Base-by-base conservation (phyloP, 2,329 filamentous ascomycete genomes). In the Arthrocladium fulminans region DNA sequence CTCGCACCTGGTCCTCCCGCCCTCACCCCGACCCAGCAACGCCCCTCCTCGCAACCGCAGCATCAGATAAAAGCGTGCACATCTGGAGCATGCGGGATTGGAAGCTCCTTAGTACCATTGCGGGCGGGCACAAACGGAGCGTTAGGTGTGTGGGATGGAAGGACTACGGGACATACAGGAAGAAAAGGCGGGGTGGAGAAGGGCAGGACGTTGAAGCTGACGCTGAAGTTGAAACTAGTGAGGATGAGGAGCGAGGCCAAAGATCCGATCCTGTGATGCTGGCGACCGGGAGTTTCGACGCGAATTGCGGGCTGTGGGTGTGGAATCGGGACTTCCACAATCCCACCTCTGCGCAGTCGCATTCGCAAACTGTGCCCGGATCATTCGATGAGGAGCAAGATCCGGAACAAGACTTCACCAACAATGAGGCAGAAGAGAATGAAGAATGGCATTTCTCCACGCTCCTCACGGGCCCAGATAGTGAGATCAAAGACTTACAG, bases 371-470 rank as follows among this genome's bases (percentile, higher is more conserved):
- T 3, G 22, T 41, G 8, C 43, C 37, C 41, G 41, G 50, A 38
- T 35, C 32, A 7, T 51, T 53, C 23, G 39, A 44, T 9, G 47
- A 54, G n/a, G 29, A 50, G 13, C 37, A 44, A 12, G 77, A 79
- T 55, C 72, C 73, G 45, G 65, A 65, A 50, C 52, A 62, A 48
- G 52, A 52, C 43, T 47, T 52, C 23, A 52, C 54, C 27, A 48
- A 54, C 50, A 67, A 68, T 10, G 71, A 72, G 2, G 72, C 74
- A 10, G 76, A 79, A 3, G 81, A 80, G 2, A 79, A 84, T 0
- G 84, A 89, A 45, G 89, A 95, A 53, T 98, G 92, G 86, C 83
- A 88, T 45, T 94, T 96, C 60, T 86, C 86, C 0, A 82, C 96
- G 6, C 84, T 97, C 1, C 76, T 98, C 1, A 92, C 97, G 61